phyloP scores from a whole-genome alignment of 1,284 basidiomycete genomes.

The Apiotrichum veenhuisii region DNA sequence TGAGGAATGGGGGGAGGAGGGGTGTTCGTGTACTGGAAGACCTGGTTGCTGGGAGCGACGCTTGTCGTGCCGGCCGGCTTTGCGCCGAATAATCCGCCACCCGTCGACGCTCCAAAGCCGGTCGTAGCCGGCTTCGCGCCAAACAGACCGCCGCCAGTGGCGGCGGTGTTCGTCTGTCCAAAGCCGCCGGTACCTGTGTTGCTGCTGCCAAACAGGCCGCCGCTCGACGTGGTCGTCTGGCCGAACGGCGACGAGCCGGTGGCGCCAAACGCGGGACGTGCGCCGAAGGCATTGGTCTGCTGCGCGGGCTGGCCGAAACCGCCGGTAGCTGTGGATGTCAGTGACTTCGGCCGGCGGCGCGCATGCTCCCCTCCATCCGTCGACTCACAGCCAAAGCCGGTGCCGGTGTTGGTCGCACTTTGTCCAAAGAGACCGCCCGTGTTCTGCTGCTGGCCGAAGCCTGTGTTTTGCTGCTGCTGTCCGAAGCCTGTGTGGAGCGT shows the following conservation, averaged over 20 bases:
- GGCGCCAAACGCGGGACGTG: conserved; percentile 40
- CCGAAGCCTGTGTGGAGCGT: not conserved
- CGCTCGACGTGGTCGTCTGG: conserved; percentile 20
- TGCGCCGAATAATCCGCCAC: conserved; percentile 16
- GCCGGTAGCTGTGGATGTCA: conserved; percentile 8
- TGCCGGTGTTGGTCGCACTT: conserved; percentile 28
- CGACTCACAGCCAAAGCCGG: conserved; percentile 29
- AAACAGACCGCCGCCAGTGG: conserved; percentile 38
- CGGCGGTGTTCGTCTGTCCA: conserved; percentile 24
- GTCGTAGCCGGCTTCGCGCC: conserved; percentile 36
- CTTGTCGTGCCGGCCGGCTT: conserved; percentile 9
- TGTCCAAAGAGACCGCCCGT: conserved; percentile 53
- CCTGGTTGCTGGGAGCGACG: conserved; percentile 18
- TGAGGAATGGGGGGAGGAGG: conserved; percentile 30
- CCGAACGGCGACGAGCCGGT: conserved; percentile 45
- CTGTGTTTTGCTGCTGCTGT: conserved; percentile 54
- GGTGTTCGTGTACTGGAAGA: conserved; percentile 28
- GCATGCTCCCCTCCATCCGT: not conserved
- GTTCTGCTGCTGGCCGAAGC: conserved; percentile 56
- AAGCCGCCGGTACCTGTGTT: conserved; percentile 28
- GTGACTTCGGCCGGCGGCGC: not conserved
- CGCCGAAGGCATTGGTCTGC: conserved; percentile 31
- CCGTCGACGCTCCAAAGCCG: conserved; percentile 26
- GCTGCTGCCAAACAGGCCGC: conserved; percentile 34
- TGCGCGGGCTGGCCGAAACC: conserved; percentile 16